These are phyloP conservation scores for Cladosporium sp. DNA, from an alignment of 2,329 filamentous ascomycete species.

Conservation along the genomic window DNA sequence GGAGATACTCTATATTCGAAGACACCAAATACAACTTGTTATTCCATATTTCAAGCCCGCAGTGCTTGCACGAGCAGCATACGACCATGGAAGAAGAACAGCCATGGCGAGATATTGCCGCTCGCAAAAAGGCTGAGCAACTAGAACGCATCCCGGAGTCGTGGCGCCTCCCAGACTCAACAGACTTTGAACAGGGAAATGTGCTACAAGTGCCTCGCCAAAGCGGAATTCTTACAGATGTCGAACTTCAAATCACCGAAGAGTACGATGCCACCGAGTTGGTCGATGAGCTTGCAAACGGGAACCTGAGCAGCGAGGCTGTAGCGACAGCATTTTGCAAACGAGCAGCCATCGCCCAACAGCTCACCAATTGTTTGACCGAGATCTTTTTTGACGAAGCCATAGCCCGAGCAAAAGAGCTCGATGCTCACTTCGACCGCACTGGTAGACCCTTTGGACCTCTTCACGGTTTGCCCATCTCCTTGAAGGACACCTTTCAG, in stretches of 20 bases:
- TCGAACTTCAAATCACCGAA: constrained; percentile 55
- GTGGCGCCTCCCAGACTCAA: constrained; percentile 38
- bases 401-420: constrained; percentile 34
- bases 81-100: constrained; percentile 1
- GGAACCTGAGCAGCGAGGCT: constrained; percentile 34
- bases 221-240: constrained; percentile 48
- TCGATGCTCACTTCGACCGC: constrained; percentile 37
- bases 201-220: constrained; percentile 49
- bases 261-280: constrained; percentile 44
- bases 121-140: constrained; percentile 41
- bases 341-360: constrained; percentile 45
- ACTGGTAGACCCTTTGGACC: constrained; percentile 39
- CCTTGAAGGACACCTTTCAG: constrained; percentile 35
- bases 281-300: constrained; percentile 32
- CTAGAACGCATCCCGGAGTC: constrained; percentile 38
- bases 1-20: too few species aligned
- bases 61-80: neutral
- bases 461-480: constrained; percentile 40
- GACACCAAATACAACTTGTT: too few species aligned
- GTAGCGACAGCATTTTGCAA: constrained; percentile 43
- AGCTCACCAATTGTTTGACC: constrained; percentile 45
- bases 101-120: constrained; percentile 39
- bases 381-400: constrained; percentile 37
- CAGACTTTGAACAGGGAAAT: constrained; percentile 24
- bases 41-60: too few species aligned